Evolutionary conservation across 2,329 filamentous ascomycete genomes (phyloP), one percentile per base, ranked within the genome.

Genomic region (Botryosphaeria dothidea): DNA sequence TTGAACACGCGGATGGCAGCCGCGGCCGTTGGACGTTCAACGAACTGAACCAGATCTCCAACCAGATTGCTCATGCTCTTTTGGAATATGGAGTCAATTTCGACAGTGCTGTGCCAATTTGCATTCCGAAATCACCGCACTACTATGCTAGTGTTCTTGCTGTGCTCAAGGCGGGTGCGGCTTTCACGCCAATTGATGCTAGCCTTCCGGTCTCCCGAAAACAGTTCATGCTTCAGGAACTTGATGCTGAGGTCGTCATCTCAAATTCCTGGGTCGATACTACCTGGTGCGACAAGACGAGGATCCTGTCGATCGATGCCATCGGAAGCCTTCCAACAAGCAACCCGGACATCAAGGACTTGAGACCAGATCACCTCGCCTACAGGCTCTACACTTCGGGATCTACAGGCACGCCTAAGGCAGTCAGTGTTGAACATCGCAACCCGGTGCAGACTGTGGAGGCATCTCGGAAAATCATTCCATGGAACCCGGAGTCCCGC

Each of bases 311-410:
- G 11, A 29, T 60, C 17, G 64, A 62, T 21, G 17, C 23, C 3
- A 38, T 62, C 8, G 38, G 34, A 13, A 54, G 73, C 25, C 68
- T 74, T 11, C 43, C 65, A 2, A 57, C 64, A 17, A 5, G 58
- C 15, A 41, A 66, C 21, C 62, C 67, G 5, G 65, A 62, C 15
- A 46, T 69, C 9, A 76, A 74, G 38, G 68, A 67, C 17, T 68
- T 80, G 2, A 64, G 31, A 2, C 58, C 68, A 2, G 69, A 68
- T 7, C 75, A 72, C 58, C 67, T 81, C 19, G 79, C 79, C 15
- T 81, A 81, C 67, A 77, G 78, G 41, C 69, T 81, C 0, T 81
- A 80, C 60, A 81, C 79, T 3, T 80, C 78, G 27, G 79, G 78
- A 4, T 81, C 79, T 1, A 81, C 79, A 25, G 79, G 79, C 17